Percentiles rank a stretch among this genome's conserved stretches.
Evolutionary conservation across 306 rosid genomes (phyloP).

Genomic region (apple (Malus domestica)): ASM211411v1 NC_041796.1:28339001-28339500

Average conservation of each 20-base stretch:
- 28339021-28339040: conserved; percentile 50
- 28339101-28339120: conserved; percentile 44
- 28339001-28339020: conserved; percentile 61
- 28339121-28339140: conserved; percentile 1
- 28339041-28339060: conserved; percentile 40
- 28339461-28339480: too few relatives aligned
- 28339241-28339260: not conserved
- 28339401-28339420: not conserved
- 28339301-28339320: not conserved
- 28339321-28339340: not conserved
- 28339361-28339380: not conserved
- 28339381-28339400: not conserved
- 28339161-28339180: not conserved
- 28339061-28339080: conserved; percentile 38
- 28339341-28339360: not conserved
- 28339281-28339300: not conserved
- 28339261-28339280: not conserved
- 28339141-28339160: not conserved
- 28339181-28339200: not conserved
- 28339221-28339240: not conserved
- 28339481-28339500: not conserved
- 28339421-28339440: not conserved
- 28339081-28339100: conserved; percentile 53
- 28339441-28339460: too few relatives aligned
- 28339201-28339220: not conserved